A percentile compares a stretch with the other conserved stretches of the same genome.
These are phyloP conservation scores for Paralagenidium karlingii DNA, from an alignment of 352 stramenopile genomes.

Conservation along the genomic window DNA sequence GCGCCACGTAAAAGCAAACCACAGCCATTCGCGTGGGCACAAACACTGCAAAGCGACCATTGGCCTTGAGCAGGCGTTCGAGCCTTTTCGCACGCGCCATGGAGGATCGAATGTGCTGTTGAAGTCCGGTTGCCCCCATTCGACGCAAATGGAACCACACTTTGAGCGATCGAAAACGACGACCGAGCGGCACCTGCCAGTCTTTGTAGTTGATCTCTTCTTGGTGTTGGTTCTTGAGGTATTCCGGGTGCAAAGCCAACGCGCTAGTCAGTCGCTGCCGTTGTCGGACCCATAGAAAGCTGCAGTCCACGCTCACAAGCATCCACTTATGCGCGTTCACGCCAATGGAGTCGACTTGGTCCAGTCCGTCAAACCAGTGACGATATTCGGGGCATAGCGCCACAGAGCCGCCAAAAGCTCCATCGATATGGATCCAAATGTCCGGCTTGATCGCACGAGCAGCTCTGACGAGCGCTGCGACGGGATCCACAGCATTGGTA, in stretches of 20 bases:
- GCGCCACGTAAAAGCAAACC: constrained; percentile 46
- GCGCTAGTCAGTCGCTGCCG: constrained; percentile 32
- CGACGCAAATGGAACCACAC: constrained; percentile 56
- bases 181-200: constrained; percentile 61
- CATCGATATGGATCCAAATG: constrained; percentile 52
- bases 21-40: constrained; percentile 34
- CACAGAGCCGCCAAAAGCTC: constrained; percentile 42
- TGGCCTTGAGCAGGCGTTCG: constrained; percentile 19
- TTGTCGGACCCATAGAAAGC: constrained; percentile 49
- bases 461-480: constrained; percentile 23
- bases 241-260: constrained; percentile 47
- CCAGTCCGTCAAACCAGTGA: constrained; percentile 28
- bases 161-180: constrained; percentile 53
- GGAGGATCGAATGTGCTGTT: constrained; percentile 32
- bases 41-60: constrained; percentile 38
- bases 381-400: constrained; percentile 38
- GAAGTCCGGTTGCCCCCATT: constrained; percentile 38
- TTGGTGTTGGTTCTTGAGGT: constrained; percentile 63
- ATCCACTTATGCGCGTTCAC: constrained; percentile 74
- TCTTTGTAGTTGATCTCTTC: constrained; percentile 56
- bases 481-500: constrained; percentile 37
- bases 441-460: constrained; percentile 18
- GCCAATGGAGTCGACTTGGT: constrained; percentile 53
- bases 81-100: constrained; percentile 27
- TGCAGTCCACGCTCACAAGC: constrained; percentile 50